Conservation (phyloP, 768 basidiomycete genomes). For the Podaxis mareebaensis region DNA sequence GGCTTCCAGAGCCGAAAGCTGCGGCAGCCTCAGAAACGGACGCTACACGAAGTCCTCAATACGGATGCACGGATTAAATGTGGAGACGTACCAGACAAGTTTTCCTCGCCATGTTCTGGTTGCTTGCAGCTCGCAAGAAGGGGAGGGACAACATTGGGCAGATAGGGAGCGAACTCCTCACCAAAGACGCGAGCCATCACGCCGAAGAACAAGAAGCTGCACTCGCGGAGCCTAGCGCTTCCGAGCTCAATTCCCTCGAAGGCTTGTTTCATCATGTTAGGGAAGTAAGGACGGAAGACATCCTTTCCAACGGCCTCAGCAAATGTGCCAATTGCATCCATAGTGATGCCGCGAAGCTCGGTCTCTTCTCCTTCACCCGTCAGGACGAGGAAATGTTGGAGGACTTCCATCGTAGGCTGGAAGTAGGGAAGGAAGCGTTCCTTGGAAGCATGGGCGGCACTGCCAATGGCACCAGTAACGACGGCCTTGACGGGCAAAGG, state of each 20-base stretch:
- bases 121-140: constrained; percentile 83
- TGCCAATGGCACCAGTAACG: constrained; percentile 96
- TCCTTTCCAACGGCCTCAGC: constrained; percentile 97
- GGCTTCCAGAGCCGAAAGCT: constrained; percentile 73
- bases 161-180: constrained; percentile 88
- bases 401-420: constrained; percentile 82
- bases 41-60: constrained; percentile 32
- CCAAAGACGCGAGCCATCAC: constrained; percentile 98
- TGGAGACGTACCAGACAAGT: constrained; percentile 39
- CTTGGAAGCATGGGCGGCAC: constrained; percentile 95
- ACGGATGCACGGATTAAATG: not conserved
- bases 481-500: constrained; percentile 89
- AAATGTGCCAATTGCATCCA: constrained; percentile 98
- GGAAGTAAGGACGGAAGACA: constrained; percentile 91
- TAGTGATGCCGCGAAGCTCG: constrained; percentile 94
- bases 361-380: constrained; percentile 88
- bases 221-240: constrained; percentile 86
- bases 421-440: constrained; percentile 93
- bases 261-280: constrained; percentile 94
- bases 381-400: constrained; percentile 87
- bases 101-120: constrained; percentile 72
- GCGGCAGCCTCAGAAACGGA: constrained; percentile 53
- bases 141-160: constrained; percentile 83
- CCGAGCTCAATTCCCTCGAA: constrained; percentile 89
- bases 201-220: constrained; percentile 97